phyloP scores from a whole-genome alignment of 116 monocot genomes.

The Zostera marina region DNA sequence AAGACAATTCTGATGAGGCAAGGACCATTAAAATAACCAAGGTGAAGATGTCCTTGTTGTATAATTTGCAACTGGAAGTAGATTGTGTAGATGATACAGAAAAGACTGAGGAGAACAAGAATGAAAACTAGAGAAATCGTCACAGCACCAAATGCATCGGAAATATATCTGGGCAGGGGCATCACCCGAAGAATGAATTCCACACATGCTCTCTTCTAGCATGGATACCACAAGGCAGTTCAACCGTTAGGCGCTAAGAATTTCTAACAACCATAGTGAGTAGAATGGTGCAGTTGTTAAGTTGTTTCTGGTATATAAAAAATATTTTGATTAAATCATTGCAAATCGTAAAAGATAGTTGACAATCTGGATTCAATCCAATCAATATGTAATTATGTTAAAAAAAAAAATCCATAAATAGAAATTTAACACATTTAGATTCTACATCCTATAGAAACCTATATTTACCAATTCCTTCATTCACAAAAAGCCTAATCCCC shows the following conservation, averaged over 20 bases:
- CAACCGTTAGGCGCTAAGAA: neutral
- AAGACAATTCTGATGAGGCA: conserved; percentile 54
- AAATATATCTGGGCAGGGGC: conserved; percentile 48
- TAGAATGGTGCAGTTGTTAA: neutral
- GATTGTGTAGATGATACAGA: conserved; percentile 44
- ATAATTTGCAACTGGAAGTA: conserved; percentile 42
- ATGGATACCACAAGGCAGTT: conserved; percentile 14
- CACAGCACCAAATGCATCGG: conserved; percentile 62
- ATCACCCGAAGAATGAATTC: conserved; percentile 50
- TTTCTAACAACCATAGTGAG: neutral
- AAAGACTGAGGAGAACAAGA: conserved; percentile 24
- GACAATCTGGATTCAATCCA: neutral
- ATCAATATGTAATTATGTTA: neutral
- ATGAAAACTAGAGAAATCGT: conserved; percentile 51
- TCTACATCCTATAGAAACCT: neutral
- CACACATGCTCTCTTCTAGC: conserved; percentile 62
- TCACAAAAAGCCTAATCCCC: neutral
- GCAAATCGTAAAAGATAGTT: neutral
- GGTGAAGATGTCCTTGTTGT: conserved; percentile 29
- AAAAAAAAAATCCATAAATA: neutral
- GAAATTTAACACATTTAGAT: neutral
- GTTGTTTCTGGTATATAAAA: neutral
- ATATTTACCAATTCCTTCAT: conserved; percentile 1
- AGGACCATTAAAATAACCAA: conserved; percentile 78
- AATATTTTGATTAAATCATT: neutral